Evolutionary conservation across 257 asterid species (phyloP), one percentile per base, ranked within the genome.

Genomic region (Jacaranda mimosifolia): DNA sequence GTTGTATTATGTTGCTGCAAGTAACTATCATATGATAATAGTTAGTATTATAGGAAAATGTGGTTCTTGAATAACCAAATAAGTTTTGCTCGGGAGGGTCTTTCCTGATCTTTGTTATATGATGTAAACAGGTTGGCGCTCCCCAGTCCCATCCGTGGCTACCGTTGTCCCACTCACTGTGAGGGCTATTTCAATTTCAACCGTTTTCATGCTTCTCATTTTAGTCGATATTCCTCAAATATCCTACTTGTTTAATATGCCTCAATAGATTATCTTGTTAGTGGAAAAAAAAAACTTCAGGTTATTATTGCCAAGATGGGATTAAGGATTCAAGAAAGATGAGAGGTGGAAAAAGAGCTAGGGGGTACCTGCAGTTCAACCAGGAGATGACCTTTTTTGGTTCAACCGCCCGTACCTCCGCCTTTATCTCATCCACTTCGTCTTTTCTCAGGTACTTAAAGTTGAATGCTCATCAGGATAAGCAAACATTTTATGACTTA

Each of bases 91-190:
- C 9, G 10, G 9, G 9, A 48, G 17, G 9, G 10, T 35, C 14
- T 43, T 62, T 73, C 53, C 69, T 74, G 36, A 52, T 52, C 13
- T 64, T 4, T 12, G 19, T 10, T n/a, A n/a, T 42, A 8, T 74
- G 42, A 38, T 51, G 53, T 43, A 66, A 38, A 74, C 84, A 90
- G 92, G 92, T 26, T 87, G 87, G 90, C 76, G 35, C 3, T n/a
- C n/a, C n/a, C n/a, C n/a, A n/a, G n/a, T 83, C 91, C 51, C 84
- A 88, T 63, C 83, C 87, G n/a, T 90, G 96, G 96, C 85, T 90
- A 53, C 96, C 96, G 36, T 90, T 63, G 62, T 83, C 72, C 91
- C 93, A 62, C 82, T 88, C 12, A 59, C 82, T 52, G 93, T 90
- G 83, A 86, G 90, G 53, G 52, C 32, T 1, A 36, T 15, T 18